Evolutionary conservation across 768 basidiomycete genomes (phyloP), one percentile per base, ranked within the genome.

Genomic region (Mycena galopus): DNA sequence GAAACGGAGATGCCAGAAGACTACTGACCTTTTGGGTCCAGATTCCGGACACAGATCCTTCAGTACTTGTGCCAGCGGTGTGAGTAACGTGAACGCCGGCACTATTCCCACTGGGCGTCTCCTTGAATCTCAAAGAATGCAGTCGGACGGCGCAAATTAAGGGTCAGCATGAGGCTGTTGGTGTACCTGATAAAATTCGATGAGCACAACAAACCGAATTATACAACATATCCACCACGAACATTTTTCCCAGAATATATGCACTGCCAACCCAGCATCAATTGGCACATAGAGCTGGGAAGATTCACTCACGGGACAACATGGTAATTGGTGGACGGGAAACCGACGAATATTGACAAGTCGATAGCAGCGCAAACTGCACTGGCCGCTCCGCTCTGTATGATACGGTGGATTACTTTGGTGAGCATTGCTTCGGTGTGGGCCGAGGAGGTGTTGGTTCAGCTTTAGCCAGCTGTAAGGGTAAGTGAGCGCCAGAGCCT

Each of bases 161-260:
- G 61, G 2, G 50, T 57, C 7, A 69, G 42, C 60, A 69, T 55
- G 1, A 69, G 53, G 35, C 60, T 62, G 39, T 69, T 69, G 4
- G 68, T 61, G 68, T 69, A 69, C 16, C 67, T 69, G 21, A 35
- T 39, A 27, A 8, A 33, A 35, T 27, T 19, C 10, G 21, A 33
- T 37, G 35, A 37, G 35, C 35, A 37, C 35, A 14, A 6, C 35
- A 7, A 25, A 16, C 30, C 37, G 0, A 16, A 23, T 57, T 27
- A 25, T 14, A 55, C 16, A 21, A 21, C 11, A 50, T 23, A 57
- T 39, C 35, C 37, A 14, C 9, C 42, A 65, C 56, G 19, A 25
- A 66, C 65, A 67, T 8, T 60, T 67, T 67, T 10, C 66, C 66
- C 16, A 67, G 57, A 14, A 67, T 60, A 50, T 67, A 67, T 29